phyloP scores from a whole-genome alignment of 371 early-diverging fungal species.

The Mucor irregularis region DNA sequence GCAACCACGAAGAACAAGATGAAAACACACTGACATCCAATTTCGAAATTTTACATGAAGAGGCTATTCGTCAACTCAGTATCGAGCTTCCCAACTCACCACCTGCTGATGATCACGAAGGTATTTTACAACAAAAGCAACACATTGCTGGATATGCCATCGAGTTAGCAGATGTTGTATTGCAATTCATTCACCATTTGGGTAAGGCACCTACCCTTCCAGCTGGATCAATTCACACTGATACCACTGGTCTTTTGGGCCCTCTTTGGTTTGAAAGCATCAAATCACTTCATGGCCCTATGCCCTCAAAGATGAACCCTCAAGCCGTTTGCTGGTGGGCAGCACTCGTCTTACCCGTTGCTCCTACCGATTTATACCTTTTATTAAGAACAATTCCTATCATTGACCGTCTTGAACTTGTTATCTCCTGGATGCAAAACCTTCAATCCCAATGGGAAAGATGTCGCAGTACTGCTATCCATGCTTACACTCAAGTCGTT shows the following conservation, averaged over 20 bases:
- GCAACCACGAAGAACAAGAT: slow-evolving; percentile 9
- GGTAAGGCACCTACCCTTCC: neutral
- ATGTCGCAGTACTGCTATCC: slow-evolving; percentile 23
- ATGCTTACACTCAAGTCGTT: slow-evolving; percentile 17
- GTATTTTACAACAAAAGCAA: neutral
- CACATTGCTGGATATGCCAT: slow-evolving; percentile 10
- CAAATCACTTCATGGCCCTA: slow-evolving; percentile 17
- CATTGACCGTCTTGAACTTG: slow-evolving; percentile 21
- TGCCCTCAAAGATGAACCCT: slow-evolving; percentile 17
- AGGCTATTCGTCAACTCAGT: slow-evolving; percentile 1
- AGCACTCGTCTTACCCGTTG: slow-evolving; percentile 16
- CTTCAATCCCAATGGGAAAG: slow-evolving; percentile 26
- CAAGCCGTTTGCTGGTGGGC: slow-evolving; percentile 30
- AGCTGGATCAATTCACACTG: slow-evolving; percentile 6
- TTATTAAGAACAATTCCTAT: slow-evolving; percentile 18
- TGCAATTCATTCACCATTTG: slow-evolving; percentile 18
- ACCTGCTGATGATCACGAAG: slow-evolving; percentile 1
- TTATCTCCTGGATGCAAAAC: slow-evolving; percentile 23
- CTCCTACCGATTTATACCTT: slow-evolving; percentile 8
- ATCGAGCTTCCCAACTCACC: slow-evolving; percentile 11
- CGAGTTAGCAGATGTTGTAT: slow-evolving; percentile 14
- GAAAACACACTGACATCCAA: slow-evolving; percentile 4
- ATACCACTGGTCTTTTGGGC: slow-evolving; percentile 26
- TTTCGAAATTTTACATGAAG: slow-evolving; percentile 20
- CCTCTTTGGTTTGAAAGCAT: slow-evolving; percentile 27